Evolutionary conservation across 75 land plant genomes (phyloP).

Genomic region (Chamaecyparis obtusa): DNA sequence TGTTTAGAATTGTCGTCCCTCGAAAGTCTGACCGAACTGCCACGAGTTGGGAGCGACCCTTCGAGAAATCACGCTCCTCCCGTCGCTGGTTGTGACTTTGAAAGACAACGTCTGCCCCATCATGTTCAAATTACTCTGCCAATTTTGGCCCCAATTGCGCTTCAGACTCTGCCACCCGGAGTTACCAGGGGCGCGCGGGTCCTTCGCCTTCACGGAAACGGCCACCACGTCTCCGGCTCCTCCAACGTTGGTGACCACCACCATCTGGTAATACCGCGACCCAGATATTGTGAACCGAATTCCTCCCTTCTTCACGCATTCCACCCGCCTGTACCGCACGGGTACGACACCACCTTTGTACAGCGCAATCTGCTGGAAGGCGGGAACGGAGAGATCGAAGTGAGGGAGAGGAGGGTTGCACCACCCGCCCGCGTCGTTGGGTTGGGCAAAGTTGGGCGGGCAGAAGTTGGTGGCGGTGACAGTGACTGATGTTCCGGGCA

Average conservation of each 20-base stretch:
- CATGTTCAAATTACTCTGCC: neutral
- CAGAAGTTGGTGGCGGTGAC: conserved; percentile 28
- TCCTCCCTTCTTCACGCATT: neutral
- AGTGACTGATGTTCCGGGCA: neutral
- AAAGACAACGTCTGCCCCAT: conserved; percentile 17
- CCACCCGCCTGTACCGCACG: conserved; percentile 8
- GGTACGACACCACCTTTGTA: conserved; percentile 20
- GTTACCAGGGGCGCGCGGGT: neutral
- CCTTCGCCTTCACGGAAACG: conserved; percentile 19
- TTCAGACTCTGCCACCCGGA: conserved; percentile 15
- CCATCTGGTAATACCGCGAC: neutral
- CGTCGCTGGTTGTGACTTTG: conserved; percentile 17
- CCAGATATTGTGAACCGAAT: neutral
- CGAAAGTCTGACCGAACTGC: conserved; percentile 19
- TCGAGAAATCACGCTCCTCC: neutral
- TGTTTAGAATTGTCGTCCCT: conserved; percentile 1
- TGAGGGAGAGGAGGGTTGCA: conserved; percentile 20
- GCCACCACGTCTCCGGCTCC: conserved; percentile 25
- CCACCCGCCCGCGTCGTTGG: conserved; percentile 16
- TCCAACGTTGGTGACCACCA: conserved; percentile 10
- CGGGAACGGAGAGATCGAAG: conserved; percentile 24
- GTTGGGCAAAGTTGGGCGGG: conserved; percentile 9
- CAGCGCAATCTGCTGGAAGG: conserved; percentile 8
- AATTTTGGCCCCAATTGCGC: conserved; percentile 26
- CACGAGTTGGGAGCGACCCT: conserved; percentile 15